Evolutionary conservation across 1,284 basidiomycete species (phyloP), one percentile per base, ranked within the genome.

Genomic region (Cutaneotrichosporon sp.): DNA sequence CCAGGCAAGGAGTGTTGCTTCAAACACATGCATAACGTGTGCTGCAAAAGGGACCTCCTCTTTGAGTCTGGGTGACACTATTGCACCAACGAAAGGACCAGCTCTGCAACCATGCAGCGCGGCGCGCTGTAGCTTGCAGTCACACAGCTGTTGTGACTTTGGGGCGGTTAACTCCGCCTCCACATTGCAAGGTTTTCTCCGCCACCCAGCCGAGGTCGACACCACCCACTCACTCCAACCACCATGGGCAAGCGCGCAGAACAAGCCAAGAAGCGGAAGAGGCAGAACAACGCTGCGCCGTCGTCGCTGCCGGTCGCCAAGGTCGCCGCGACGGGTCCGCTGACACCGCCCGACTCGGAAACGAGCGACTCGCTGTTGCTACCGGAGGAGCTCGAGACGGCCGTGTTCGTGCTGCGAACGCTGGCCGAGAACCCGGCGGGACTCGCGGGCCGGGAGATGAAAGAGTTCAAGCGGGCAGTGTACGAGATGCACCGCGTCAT

Each of bases 401-500:
- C 75, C 4, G 51, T 75, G 20, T 58, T 67, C 22, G 66, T 67
- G 4, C 60, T 76, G 8, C 53, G 63, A 33, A 65, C 68, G 14
- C 58, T 76, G 10, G 55, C 62, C 2, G 65, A 67, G 22, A 62
- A 70, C 51, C 73, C 74, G 0, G 63, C 66, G 8, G 59, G 67
- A 33, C 61, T 76, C 10, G 52, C 62, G 0, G 58, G 59, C 22
- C 68, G 68, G 57, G 57, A 61, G 40, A 63, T 68, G 50, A 75
- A 75, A 58, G 69, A 64, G 10, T 52, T 76, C 51, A 76, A 76
- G 63, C 54, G 69, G 26, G 65, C 60, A 1, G 63, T 68, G 30
- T 72, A 69, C 57, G 74, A 69, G 34, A 49, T 73, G 21, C 67
- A 72, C 53, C 57, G 66, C 14, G 68, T 69, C 4, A 56, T 76